These are phyloP conservation scores for Botrytis pseudocinerea DNA, from an alignment of 2,329 filamentous ascomycete species.

Conservation along the genomic window DNA sequence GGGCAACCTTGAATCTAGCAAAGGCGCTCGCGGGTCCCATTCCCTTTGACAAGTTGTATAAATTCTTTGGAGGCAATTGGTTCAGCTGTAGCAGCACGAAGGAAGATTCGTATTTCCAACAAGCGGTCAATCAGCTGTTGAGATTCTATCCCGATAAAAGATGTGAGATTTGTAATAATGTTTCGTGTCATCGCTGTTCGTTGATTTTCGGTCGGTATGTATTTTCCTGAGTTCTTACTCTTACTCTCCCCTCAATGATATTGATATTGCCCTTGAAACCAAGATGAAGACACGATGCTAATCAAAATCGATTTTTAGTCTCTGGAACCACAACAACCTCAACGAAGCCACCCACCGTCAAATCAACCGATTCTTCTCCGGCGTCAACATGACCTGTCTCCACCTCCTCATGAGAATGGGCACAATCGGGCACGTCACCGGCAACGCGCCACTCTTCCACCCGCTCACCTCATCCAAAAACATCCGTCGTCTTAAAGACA, in stretches of 20 bases:
- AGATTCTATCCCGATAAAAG: slow-evolving; percentile 57
- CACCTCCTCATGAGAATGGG: slow-evolving; percentile 59
- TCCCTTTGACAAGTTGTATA: slow-evolving; percentile 52
- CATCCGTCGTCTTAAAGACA: slow-evolving; percentile 50
- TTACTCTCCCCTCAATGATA: not conserved
- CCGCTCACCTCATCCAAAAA: slow-evolving; percentile 53
- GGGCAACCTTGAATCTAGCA: slow-evolving; percentile 55
- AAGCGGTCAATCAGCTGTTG: slow-evolving; percentile 54
- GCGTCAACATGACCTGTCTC: slow-evolving; percentile 60
- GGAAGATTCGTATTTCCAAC: slow-evolving; percentile 52
- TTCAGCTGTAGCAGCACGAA: slow-evolving; percentile 53
- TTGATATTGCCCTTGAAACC: too few species aligned
- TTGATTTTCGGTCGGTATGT: slow-evolving; percentile 60
- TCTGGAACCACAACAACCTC: slow-evolving; percentile 65
- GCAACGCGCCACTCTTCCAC: slow-evolving; percentile 51
- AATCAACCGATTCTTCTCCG: slow-evolving; percentile 62
- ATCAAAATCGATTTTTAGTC: slow-evolving; percentile 28
- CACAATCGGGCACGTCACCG: slow-evolving; percentile 51
- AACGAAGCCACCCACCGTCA: slow-evolving; percentile 65
- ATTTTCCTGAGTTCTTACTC: not conserved
- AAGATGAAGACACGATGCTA: not conserved
- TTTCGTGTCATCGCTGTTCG: slow-evolving; percentile 59
- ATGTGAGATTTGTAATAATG: slow-evolving; percentile 61
- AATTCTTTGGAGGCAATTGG: slow-evolving; percentile 52
- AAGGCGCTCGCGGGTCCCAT: slow-evolving; percentile 54